Conservation (phyloP, 495 filamentous ascomycete species). For the Lindgomyces ingoldianus region DNA sequence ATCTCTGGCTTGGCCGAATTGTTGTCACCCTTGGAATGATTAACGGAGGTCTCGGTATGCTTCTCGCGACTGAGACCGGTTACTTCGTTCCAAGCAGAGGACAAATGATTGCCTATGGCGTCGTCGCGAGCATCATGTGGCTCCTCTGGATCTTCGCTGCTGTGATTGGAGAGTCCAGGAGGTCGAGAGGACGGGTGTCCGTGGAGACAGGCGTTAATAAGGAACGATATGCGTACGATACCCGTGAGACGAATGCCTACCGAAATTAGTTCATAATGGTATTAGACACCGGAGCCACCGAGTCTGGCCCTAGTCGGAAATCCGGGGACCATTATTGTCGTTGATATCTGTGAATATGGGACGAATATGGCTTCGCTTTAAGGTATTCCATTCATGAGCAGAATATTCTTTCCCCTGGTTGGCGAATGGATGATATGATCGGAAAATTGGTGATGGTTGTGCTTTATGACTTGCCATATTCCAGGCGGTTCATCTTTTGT, state of each 20-base stretch:
- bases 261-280: background rate
- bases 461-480: background rate
- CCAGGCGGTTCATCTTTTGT: too few species aligned
- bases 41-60: conserved; percentile 46
- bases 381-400: background rate
- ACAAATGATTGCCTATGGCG: conserved; percentile 36
- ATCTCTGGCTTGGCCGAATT: conserved; percentile 45
- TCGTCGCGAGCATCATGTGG: conserved; percentile 37
- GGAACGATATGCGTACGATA: conserved; percentile 17
- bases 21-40: conserved; percentile 46
- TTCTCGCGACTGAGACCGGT: conserved; percentile 32
- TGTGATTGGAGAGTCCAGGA: conserved; percentile 30
- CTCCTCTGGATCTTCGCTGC: conserved; percentile 23
- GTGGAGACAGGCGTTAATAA: background rate
- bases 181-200: background rate
- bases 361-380: too few species aligned
- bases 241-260: background rate
- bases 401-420: too few species aligned
- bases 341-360: too few species aligned
- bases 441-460: background rate
- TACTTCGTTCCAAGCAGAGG: conserved; percentile 18
- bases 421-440: too few species aligned
- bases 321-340: too few species aligned
- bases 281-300: too few species aligned
- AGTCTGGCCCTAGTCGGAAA: too few species aligned